These are phyloP conservation scores for Wickerhamomyces canadensis DNA, from an alignment of 805 yeast species.

Conservation along the genomic window DNA sequence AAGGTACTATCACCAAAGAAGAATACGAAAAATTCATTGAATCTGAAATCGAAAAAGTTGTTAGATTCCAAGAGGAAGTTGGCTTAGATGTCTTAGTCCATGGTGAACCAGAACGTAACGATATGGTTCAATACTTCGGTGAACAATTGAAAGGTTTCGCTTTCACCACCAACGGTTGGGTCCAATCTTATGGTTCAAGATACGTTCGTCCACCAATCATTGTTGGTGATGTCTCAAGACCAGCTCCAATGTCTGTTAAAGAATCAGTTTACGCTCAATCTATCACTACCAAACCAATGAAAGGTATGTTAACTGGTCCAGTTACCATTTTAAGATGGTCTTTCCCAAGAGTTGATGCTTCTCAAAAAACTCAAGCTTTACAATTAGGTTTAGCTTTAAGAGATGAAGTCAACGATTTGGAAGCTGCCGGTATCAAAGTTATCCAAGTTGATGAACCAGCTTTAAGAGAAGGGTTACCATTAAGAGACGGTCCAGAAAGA, in stretches of 20 bases:
- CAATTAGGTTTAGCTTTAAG: conserved; percentile 97
- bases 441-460: conserved; percentile 99
- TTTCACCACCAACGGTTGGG: conserved; percentile 99
- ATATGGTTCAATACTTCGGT: conserved; percentile 99
- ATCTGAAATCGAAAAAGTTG: conserved; percentile 91
- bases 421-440: conserved; percentile 95
- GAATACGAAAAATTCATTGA: conserved; percentile 95
- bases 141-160: conserved; percentile 98
- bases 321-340: conserved; percentile 99
- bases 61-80: conserved; percentile 98
- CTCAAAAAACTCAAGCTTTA: conserved; percentile 88
- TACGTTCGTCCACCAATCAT: conserved; percentile 99
- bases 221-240: conserved; percentile 99
- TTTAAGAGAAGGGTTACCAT: conserved; percentile 99
- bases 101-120: conserved; percentile 99
- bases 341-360: conserved; percentile 98
- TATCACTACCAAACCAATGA: conserved; percentile 90
- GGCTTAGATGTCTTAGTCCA: conserved; percentile 98
- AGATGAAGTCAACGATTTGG: conserved; percentile 97
- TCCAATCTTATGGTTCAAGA: conserved; percentile 99
- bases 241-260: conserved; percentile 96
- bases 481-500: conserved; percentile 97
- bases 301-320: conserved; percentile 99
- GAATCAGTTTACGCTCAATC: conserved; percentile 99
- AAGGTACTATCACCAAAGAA: conserved; percentile 93